These are phyloP conservation scores for Cordyceps fumosorosea DNA, from an alignment of 2,329 filamentous ascomycete genomes.

Conservation along the genomic window DNA sequence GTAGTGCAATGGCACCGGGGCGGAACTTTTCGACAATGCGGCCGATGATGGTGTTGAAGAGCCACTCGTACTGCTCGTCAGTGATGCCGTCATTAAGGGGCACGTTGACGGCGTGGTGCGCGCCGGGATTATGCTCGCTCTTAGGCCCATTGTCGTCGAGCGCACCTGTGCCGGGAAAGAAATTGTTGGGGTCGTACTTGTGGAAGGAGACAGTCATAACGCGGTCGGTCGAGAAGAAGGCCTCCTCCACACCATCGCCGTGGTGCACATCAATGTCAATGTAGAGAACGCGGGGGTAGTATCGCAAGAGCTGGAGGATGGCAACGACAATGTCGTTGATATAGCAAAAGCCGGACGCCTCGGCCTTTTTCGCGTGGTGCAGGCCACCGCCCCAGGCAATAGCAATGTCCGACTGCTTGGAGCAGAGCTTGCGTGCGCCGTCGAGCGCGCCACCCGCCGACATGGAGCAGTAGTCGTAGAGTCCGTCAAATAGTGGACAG, in stretches of 20 bases:
- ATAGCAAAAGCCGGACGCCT: conserved; percentile 96
- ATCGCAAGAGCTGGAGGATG: conserved; percentile 78
- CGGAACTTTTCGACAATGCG: conserved; percentile 75
- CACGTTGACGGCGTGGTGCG: conserved; percentile 85
- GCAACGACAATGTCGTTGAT: conserved; percentile 97
- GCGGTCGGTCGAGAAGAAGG: conserved; percentile 81
- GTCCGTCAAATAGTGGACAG: conserved; percentile 91
- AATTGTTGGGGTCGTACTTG: conserved; percentile 79
- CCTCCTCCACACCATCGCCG: conserved; percentile 84
- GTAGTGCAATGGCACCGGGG: conserved; percentile 86
- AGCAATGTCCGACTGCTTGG: conserved; percentile 85
- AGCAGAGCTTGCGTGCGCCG: conserved; percentile 81
- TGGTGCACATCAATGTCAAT: conserved; percentile 94
- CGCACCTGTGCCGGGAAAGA: conserved; percentile 88
- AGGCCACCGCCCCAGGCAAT: conserved; percentile 97
- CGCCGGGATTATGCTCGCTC: conserved; percentile 77
- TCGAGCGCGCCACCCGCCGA: conserved; percentile 88
- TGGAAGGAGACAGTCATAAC: conserved; percentile 94
- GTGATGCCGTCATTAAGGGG: conserved; percentile 87
- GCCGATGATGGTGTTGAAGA: conserved; percentile 78
- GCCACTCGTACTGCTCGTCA: conserved; percentile 77
- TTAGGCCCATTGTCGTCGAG: conserved; percentile 79
- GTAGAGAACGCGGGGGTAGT: conserved; percentile 81
- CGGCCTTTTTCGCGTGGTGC: conserved; percentile 90
- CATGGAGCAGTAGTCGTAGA: conserved; percentile 91